These are phyloP conservation scores for Hypoxylon sp. DNA, from an alignment of 2,329 filamentous ascomycete genomes.

Conservation along the genomic window DNA sequence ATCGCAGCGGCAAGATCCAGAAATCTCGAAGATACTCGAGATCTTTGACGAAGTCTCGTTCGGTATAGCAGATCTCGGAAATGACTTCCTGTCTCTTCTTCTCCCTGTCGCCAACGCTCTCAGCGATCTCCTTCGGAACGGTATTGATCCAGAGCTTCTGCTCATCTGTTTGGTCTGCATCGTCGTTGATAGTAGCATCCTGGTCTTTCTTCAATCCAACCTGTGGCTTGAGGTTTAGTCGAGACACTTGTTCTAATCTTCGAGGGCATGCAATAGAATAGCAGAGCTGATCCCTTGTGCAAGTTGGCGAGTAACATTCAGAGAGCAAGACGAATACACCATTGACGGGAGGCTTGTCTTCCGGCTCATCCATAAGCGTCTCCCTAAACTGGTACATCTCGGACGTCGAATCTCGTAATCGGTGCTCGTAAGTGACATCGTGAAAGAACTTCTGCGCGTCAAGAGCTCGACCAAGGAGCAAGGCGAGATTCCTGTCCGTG, in stretches of 20 bases:
- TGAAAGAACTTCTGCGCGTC: conserved; percentile 99
- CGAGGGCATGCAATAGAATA: conserved; percentile 98
- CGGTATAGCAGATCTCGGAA: conserved; percentile 98
- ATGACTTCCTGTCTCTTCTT: conserved; percentile 99
- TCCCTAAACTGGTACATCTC: conserved; percentile 99
- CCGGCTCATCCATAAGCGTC: conserved; percentile 86
- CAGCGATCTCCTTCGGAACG: conserved; percentile 93
- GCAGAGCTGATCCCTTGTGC: conserved; percentile 93
- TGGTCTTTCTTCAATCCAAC: conserved; percentile 82
- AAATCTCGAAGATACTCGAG: conserved; percentile 97
- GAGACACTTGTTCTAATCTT: conserved; percentile 92
- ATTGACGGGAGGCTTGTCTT: conserved; percentile 82
- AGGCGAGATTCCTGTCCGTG: conserved; percentile 92
- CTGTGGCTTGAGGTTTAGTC: conserved; percentile 92
- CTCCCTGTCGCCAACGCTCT: conserved; percentile 89
- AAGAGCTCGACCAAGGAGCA: conserved; percentile 89
- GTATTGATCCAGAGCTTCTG: conserved; percentile 99
- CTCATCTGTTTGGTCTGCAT: conserved; percentile 87
- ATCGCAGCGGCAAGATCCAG: conserved; percentile 94
- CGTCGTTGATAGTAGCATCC: conserved; percentile 75
- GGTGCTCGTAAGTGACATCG: conserved; percentile 98
- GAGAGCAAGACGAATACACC: conserved; percentile 96
- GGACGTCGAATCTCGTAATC: conserved; percentile 90
- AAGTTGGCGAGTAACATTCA: conserved; percentile 98
- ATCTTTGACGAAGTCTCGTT: conserved; percentile 98